Evolutionary conservation across 2,329 filamentous ascomycete species (phyloP), one percentile per base, ranked within the genome.

Genomic region (Calonectria pseudoturangicola): DNA sequence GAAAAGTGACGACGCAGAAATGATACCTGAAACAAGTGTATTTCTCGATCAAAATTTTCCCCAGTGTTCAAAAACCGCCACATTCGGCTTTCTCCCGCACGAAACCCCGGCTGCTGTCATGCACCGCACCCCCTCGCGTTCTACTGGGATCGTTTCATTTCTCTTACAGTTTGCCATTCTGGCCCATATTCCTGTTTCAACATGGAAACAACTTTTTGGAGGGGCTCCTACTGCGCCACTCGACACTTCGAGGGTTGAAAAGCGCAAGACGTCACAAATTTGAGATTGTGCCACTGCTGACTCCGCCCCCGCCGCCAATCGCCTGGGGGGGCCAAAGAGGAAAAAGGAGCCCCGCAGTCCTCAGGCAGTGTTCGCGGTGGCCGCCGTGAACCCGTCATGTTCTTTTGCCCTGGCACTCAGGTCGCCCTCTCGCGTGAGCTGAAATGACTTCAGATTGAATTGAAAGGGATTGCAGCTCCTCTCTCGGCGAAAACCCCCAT

Each of bases 281-380:
- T 33, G 30, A 33, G 30, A 33, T 54, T 54, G 33, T 36, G 33
- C 33, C 33, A 33, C 30, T 33, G 18, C 50, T 15, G 27, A 27
- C 30, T 54, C 28, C 27, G 50, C 8, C 28, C 8, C 50, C n/a
- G 15, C 28, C 50, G 50, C 18, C 15, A 54, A 33, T 28, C 16
- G 27, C 50, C 50, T 27, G 12, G 13, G 3, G 27, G 15, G 28
- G 33, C 27, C 50, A 54, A 54, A 60, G n/a, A 15, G 36, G 36
- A 60, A 60, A 60, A 60, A 6, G 54, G 54, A 6, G 33, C 33
- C 18, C 30, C 30, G 21, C 54, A 33, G n/a, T 8, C 58, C 39
- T 15, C 48, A 8, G n/a, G 25, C 21, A 41, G 16, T 12, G 21
- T 47, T 63, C 41, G 41, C 33, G 41, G 39, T 47, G 58, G 18